These are phyloP conservation scores for Rosa hybrid DNA, from an alignment of 331 rosid species.

Conservation along the genomic window DNA sequence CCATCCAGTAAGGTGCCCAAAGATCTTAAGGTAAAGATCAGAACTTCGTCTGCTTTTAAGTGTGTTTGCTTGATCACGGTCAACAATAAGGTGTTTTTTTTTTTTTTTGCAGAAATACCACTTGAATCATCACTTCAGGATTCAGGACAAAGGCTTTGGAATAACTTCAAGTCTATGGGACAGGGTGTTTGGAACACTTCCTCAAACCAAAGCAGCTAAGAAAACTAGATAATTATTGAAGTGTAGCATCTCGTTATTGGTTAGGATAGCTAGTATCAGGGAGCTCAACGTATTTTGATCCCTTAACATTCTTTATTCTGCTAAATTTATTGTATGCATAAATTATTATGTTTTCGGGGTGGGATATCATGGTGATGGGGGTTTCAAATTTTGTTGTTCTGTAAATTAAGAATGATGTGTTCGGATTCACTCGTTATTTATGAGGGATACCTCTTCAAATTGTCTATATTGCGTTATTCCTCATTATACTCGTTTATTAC, in stretches of 20 bases:
- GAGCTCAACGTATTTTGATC: neutral
- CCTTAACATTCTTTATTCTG: constrained; percentile 23
- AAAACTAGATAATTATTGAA: constrained; percentile 42
- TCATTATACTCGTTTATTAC: neutral
- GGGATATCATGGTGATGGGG: constrained; percentile 2
- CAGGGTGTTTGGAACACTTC: constrained; percentile 81
- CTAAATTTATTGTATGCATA: constrained; percentile 6
- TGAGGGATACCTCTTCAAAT: neutral
- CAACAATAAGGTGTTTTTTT: constrained; percentile 4
- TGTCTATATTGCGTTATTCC: neutral
- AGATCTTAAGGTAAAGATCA: constrained; percentile 67
- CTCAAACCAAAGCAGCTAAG: constrained; percentile 49
- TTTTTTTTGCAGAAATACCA: constrained; percentile 69
- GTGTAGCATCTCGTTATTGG: constrained; percentile 23
- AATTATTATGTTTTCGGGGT: neutral
- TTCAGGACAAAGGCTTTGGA: constrained; percentile 83
- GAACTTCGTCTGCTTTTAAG: neutral
- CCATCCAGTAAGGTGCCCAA: constrained; percentile 54
- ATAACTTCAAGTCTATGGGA: constrained; percentile 95
- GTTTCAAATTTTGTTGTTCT: constrained; percentile 12
- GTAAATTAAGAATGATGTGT: constrained; percentile 7
- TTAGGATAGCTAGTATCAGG: constrained; percentile 43
- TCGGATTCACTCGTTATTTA: neutral
- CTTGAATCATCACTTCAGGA: constrained; percentile 89
- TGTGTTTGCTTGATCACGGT: neutral